Evolutionary conservation across 768 basidiomycete genomes (phyloP).

Genomic region (Mycena olivaceomarginata): DNA sequence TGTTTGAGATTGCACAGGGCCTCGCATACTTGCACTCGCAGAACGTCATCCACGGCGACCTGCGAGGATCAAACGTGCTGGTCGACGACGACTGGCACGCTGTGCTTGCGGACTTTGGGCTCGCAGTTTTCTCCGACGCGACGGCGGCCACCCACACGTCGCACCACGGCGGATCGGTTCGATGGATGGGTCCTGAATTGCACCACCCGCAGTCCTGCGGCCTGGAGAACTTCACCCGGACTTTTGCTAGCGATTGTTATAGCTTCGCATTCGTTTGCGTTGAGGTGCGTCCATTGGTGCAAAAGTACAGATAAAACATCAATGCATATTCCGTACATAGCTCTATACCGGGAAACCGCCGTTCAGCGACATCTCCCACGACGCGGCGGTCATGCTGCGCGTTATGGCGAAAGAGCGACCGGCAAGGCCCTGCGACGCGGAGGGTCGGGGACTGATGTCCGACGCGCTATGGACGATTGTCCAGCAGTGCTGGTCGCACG

Average conservation of each 20-base stretch:
- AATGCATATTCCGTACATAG: conserved; percentile 17
- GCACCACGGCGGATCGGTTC: conserved; percentile 43
- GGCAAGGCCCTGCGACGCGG: conserved; percentile 36
- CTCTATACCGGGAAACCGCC: conserved; percentile 47
- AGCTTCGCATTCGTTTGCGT: conserved; percentile 48
- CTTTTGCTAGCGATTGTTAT: conserved; percentile 49
- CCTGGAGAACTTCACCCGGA: conserved; percentile 42
- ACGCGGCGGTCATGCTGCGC: conserved; percentile 45
- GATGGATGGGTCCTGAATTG: conserved; percentile 53
- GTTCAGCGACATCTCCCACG: conserved; percentile 44
- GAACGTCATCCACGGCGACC: conserved; percentile 65
- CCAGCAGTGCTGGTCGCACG: conserved; percentile 44
- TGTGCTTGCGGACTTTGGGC: conserved; percentile 51
- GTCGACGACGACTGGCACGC: conserved; percentile 49
- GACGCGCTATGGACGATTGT: conserved; percentile 43
- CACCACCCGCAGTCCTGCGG: conserved; percentile 46
- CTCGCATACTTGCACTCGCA: conserved; percentile 56
- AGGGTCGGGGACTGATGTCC: conserved; percentile 31
- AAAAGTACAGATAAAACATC: background rate
- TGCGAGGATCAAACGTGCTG: conserved; percentile 59
- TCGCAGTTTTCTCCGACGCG: conserved; percentile 49
- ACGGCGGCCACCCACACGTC: conserved; percentile 47
- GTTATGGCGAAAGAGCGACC: conserved; percentile 47
- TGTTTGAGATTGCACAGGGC: conserved; percentile 56
- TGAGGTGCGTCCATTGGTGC: conserved; percentile 41